Base-by-base conservation (phyloP, 1,139 yeast species). In the Scheffersomyces insectosa region DNA sequence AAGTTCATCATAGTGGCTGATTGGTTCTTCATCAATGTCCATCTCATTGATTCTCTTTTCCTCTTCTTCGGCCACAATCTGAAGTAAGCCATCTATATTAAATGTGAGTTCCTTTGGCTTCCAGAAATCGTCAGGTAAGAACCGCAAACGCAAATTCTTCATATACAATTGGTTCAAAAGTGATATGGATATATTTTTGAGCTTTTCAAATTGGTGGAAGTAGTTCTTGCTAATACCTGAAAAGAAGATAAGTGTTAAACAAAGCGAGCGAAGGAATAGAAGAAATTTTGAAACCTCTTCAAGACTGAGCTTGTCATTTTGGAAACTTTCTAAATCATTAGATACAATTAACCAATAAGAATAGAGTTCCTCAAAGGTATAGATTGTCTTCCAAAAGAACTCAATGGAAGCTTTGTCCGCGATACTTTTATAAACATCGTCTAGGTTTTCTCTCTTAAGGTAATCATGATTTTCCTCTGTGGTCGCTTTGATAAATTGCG, bases 91-190 rank as follows among this genome's bases (percentile, higher is more conserved):
- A 42, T 63, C 66, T 8, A 65, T 55, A 42, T 70, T 62, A 41
- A 70, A 64, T 1, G 48, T 47, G 6, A 66, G 42, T 5, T 55
- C 51, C 16, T 52, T 52, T 44, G 73, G 66, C 14, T 66, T 63
- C 96, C 96, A 88, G 55, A 83, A 84, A 12, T 70, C 69, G 1
- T 62, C 57, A 0, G 73, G 72, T 30, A 86, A 65, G 44, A 85
- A 74, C n/a, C 72, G 66, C 42, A 87, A 63, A 41, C 96, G 72
- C 10, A 87, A 71, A 55, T 89, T 89, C 45, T 89, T 79, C 40
- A 80, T 58, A 59, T 88, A 85, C 1, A 90, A 62, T 56, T 87
- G 93, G 43, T 84, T 80, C 43, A 88, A 62, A 11, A 88, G 72
- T 9, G 76, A 66, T 14, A 84, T 60, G 0, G 86, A 69, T 1